Conservation (phyloP, 2,329 filamentous ascomycete genomes). For the Xylaria polymorpha region DNA sequence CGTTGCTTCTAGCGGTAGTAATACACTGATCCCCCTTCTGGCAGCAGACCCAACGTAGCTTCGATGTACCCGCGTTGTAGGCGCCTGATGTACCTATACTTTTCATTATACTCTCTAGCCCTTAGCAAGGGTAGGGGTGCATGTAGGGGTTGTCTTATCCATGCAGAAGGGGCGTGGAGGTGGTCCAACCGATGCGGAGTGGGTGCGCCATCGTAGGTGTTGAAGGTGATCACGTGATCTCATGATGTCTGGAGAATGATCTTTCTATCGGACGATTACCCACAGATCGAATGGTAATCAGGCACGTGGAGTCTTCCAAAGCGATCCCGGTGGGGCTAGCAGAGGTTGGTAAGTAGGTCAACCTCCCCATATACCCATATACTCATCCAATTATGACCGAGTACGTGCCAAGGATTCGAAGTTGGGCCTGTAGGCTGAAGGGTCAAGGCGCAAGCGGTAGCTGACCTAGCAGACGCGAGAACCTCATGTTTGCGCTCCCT, state of each 20-base stretch:
- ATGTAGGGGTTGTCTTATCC: slow-evolving; percentile 39
- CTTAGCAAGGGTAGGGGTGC: slow-evolving; percentile 32
- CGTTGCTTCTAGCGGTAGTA: slow-evolving; percentile 43
- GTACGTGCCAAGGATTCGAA: slow-evolving; percentile 11
- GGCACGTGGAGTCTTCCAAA: slow-evolving; percentile 23
- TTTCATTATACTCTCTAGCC: slow-evolving; percentile 24
- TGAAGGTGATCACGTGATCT: slow-evolving; percentile 50
- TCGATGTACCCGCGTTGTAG: slow-evolving; percentile 44
- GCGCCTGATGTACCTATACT: slow-evolving; percentile 40
- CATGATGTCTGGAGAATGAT: slow-evolving; percentile 39
- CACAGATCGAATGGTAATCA: slow-evolving; percentile 25
- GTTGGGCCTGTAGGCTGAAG: slow-evolving; percentile 1
- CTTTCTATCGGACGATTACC: slow-evolving; percentile 17
- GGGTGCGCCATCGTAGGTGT: slow-evolving; percentile 40
- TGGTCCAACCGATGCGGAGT: slow-evolving; percentile 40
- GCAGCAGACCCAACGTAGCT: slow-evolving; percentile 39
- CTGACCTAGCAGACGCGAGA: not conserved
- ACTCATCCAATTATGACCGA: slow-evolving; percentile 19
- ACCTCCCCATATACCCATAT: not conserved
- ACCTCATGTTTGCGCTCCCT: slow-evolving; percentile 31
- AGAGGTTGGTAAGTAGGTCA: slow-evolving; percentile 13
- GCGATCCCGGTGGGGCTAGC: slow-evolving; percentile 9
- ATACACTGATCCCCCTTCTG: slow-evolving; percentile 46
- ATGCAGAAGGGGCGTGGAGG: slow-evolving; percentile 38
- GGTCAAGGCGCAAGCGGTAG: not conserved